Base-by-base conservation (phyloP, 2,329 filamentous ascomycete species). In the Niveomyces coronatus region DNA sequence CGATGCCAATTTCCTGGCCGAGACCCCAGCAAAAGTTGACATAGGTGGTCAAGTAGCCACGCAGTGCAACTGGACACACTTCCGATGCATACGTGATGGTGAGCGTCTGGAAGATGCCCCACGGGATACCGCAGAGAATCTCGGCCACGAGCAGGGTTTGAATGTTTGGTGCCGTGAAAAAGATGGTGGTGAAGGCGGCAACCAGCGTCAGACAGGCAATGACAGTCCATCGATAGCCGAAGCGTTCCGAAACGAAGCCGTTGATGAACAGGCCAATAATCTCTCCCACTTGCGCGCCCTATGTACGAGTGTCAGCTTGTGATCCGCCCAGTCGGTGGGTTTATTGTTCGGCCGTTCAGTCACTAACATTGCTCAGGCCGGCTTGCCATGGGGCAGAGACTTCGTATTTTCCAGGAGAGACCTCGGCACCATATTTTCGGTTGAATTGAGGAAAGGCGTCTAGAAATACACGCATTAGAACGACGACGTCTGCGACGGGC, bases 21-120 rank as follows among this genome's bases (percentile, higher is more conserved):
- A 85, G 62, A 23, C 78, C 81, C 79, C 80, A 85, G 67, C 81
- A 85, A 51, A 82, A 79, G 61, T 84, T 84, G 59, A 84, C 76
- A 45, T 84, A 85, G 6, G 80, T 84, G 1, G 80, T 85, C 45
- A 82, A 60, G 51, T 81, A 82, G 38, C 79, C 79, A 44, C 82
- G 74, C 37, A 86, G 68, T 31, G 79, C 75, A 6, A 85, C 71
- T 3, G 82, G 82, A 52, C 79, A 84, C 42, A 85, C 80, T 52
- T 85, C 80, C 39, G 76, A 76, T 20, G 79, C 79, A 49, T 84
- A 84, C 1, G 79, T 77, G 44, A 76, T 70, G 45, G 70, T 73
- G 26, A 76, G 58, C 20, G 66, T 64, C 52, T 75, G 70, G 55
- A 78, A 73, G 40, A 74, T 68, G n/a, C 70, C 70, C 68, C 72